Conservation (phyloP, 2,329 filamentous ascomycete species). For the Macrophomina phaseolina region DNA sequence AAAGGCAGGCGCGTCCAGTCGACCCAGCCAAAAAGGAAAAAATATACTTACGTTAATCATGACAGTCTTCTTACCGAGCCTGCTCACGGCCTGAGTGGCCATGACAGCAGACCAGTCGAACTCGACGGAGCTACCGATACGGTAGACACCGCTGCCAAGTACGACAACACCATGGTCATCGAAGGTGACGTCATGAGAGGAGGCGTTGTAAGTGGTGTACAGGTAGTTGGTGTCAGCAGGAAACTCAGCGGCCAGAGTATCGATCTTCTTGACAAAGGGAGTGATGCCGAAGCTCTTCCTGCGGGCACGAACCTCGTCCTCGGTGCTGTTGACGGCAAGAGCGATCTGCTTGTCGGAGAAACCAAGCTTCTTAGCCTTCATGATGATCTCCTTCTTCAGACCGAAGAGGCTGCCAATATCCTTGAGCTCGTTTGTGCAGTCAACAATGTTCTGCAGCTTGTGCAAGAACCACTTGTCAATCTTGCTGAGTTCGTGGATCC, state of each 20-base stretch:
- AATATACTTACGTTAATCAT: slow-evolving; percentile 74
- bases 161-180: slow-evolving; percentile 90
- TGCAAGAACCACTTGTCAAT: slow-evolving; percentile 99
- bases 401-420: slow-evolving; percentile 80
- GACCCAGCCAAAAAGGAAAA: slow-evolving; percentile 49
- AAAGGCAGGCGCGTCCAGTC: background rate
- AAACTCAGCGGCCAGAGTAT: slow-evolving; percentile 96
- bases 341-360: slow-evolving; percentile 98
- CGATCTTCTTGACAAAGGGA: slow-evolving; percentile 98
- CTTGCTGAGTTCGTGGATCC: slow-evolving; percentile 91
- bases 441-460: slow-evolving; percentile 97
- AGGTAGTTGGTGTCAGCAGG: slow-evolving; percentile 94
- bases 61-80: slow-evolving; percentile 94
- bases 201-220: slow-evolving; percentile 97
- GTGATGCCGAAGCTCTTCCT: slow-evolving; percentile 86
- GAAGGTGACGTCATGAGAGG: slow-evolving; percentile 90
- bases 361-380: slow-evolving; percentile 95
- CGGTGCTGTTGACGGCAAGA: slow-evolving; percentile 79
- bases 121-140: slow-evolving; percentile 96
- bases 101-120: slow-evolving; percentile 99
- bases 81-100: slow-evolving; percentile 79
- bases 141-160: slow-evolving; percentile 93
- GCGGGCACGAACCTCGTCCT: slow-evolving; percentile 86
- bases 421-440: slow-evolving; percentile 86
- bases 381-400: slow-evolving; percentile 84